Evolutionary conservation across 176 grass and related monocot genomes (phyloP).

Genomic region (Typha latifolia): DNA sequence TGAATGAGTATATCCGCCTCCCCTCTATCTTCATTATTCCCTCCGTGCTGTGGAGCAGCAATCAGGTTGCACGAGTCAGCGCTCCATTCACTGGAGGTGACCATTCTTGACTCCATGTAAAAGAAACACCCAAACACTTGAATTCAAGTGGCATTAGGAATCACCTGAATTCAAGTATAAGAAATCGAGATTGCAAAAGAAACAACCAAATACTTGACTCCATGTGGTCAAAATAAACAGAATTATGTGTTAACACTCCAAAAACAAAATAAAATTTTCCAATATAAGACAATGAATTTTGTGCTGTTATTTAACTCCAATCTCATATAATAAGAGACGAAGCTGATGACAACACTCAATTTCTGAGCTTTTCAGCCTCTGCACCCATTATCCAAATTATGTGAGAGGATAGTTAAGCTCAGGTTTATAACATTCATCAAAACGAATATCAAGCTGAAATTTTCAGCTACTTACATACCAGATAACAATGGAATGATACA

Average conservation of each 20-base stretch:
- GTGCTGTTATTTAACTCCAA: constrained; percentile 15
- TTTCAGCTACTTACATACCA: not conserved
- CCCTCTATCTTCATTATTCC: no score
- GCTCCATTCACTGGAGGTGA: no score
- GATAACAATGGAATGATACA: not conserved
- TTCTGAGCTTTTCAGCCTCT: constrained; percentile 9
- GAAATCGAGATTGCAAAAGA: no score
- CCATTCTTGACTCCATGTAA: no score
- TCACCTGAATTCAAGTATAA: no score
- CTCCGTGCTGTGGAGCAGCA: no score
- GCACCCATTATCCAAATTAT: not conserved
- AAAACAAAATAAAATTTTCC: not conserved
- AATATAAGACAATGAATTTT: not conserved
- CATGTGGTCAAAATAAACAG: no score
- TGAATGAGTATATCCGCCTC: no score
- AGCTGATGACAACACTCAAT: constrained; percentile 16
- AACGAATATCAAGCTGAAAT: not conserved
- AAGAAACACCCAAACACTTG: no score
- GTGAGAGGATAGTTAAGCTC: constrained; percentile 7
- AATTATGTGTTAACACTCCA: not conserved
- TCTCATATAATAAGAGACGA: constrained; percentile 10
- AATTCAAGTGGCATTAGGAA: no score
- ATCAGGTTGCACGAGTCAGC: no score
- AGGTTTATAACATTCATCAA: not conserved
- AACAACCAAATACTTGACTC: no score